A percentile compares a stretch with the other conserved stretches of the same genome.
Evolutionary conservation across 352 stramenopile species (phyloP).

Genomic region (Discostella stelligera): DNA sequence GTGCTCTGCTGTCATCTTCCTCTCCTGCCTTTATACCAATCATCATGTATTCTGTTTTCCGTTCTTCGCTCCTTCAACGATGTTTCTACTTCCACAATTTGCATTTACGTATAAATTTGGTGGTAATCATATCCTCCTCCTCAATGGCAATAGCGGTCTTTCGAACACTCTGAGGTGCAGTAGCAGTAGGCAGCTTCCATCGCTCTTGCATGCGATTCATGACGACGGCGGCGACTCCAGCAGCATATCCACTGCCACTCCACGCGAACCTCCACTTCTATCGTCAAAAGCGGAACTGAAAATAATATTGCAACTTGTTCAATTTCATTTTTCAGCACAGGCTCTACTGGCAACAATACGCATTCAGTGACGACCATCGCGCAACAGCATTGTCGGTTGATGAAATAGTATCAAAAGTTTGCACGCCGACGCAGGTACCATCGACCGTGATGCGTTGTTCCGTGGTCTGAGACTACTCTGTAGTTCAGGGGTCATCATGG

Average conservation of each 20-base stretch:
- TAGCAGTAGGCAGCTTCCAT: not conserved
- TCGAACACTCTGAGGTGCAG: not conserved
- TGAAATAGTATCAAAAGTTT: constrained; percentile 37
- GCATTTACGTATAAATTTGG: not conserved
- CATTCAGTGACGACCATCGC: not conserved
- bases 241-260: not conserved
- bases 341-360: constrained; percentile 40
- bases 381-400: constrained; percentile 28
- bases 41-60: not conserved
- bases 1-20: too few species aligned
- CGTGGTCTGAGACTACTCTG: constrained; percentile 48
- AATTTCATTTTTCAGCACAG: constrained; percentile 49
- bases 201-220: not conserved
- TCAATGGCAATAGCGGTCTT: not conserved
- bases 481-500: constrained; percentile 38
- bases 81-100: not conserved
- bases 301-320: constrained; percentile 47
- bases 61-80: not conserved
- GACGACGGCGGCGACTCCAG: not conserved
- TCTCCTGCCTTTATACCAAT: too few species aligned
- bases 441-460: constrained; percentile 52
- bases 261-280: not conserved
- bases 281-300: constrained; percentile 20
- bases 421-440: constrained; percentile 7
- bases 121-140: not conserved